Evolutionary conservation across 2,329 filamentous ascomycete genomes (phyloP), one percentile per base, ranked within the genome.

Genomic region (Drechslerella dactyloides): DNA sequence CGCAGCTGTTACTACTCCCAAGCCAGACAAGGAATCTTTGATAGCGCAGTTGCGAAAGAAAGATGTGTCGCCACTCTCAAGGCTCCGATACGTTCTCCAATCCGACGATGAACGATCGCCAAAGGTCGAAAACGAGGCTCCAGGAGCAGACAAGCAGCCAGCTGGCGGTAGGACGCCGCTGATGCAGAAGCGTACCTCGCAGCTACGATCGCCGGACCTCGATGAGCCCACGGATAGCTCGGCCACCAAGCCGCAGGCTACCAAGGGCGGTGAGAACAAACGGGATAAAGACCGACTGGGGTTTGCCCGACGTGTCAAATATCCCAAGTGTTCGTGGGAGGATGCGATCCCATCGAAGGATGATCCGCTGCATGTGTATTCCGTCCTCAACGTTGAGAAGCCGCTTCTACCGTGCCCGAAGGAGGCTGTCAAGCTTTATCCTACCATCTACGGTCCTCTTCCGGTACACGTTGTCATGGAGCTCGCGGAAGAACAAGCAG

Each of bases 121-220:
- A n/a, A n/a, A n/a, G n/a, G 30, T 42, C 56, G 19, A 11, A 7
- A 33, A 4, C 27, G n/a, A 48, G 5, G 7, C 13, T 35, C 11
- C 37, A 37, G 24, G 37, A 7, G 19, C 48, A 11, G 48, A 24
- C 1, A 53, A 59, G 11, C 48, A 51, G 17, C 55, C 63, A 37
- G 55, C 59, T 21, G 56, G 50, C 1, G 51, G 50, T 51, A 68
- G 63, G 17, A 61, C 63, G 2, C 63, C 63, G 30, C 56, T 68
- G 30, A 68, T 68, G 63, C 63, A 68, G 33, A 68, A 68, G 42
- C 57, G 58, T 13, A 68, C 60, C 50, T 60, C 56, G 11, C 63
- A 68, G 30, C 56, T 68, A 0, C 52, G 51, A 11, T 68, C 63
- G 2, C 63, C 63, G 17, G 63, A 68, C 24, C 35, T 54, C 21